Base-by-base conservation (phyloP, 2,329 filamentous ascomycete genomes). In the Coniochaeta pulveracea region DNA sequence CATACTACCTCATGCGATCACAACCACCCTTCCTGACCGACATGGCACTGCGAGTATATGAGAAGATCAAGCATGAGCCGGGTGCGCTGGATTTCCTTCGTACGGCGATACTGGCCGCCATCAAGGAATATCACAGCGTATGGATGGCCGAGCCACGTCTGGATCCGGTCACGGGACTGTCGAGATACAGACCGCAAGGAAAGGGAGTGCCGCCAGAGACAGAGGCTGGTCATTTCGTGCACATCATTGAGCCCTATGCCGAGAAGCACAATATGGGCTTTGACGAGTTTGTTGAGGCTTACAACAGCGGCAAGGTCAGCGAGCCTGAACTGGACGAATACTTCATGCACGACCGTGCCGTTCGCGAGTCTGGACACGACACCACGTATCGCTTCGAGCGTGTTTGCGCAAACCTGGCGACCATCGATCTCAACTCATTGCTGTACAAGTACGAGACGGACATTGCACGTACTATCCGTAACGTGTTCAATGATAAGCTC, bases 371-470 rank as follows among this genome's bases (percentile, higher is more conserved):
- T 12, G 91, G 91, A 10, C 91, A 98, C 56, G 91, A 98, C 53
- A 98, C 91, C 3, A 84, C 84, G 11, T 96, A 96, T 58, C 84
- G 91, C 12, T 69, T 98, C 14, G 91, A 96, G 58, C 80, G 76
- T 29, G 71, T 93, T 16, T 88, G 83, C 47, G 91, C 85, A 9
- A 76, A 95, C 51, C 66, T 96, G 17, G 91, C 88, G 9, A 95
- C 88, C 0, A 85, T 96, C 38, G 91, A 98, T 50, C 69, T 96
- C 35, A 96, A 98, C 61, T 91, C 86, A 18, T 67, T 94, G 19
- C 64, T 98, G 18, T 98, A 91, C 72, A 96, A 96, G 60, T 96
- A 96, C 51, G 91, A 98, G 59, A 79, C 79, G 19, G 91, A 98
- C 49, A 95, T 98, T 52, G 80, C 84, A 3, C 76, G 82, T 40